Evolutionary conservation across 192 early-diverging fungal genomes (phyloP), one percentile per base, ranked within the genome.

Genomic region (Nowakowskiella sp.): DNA sequence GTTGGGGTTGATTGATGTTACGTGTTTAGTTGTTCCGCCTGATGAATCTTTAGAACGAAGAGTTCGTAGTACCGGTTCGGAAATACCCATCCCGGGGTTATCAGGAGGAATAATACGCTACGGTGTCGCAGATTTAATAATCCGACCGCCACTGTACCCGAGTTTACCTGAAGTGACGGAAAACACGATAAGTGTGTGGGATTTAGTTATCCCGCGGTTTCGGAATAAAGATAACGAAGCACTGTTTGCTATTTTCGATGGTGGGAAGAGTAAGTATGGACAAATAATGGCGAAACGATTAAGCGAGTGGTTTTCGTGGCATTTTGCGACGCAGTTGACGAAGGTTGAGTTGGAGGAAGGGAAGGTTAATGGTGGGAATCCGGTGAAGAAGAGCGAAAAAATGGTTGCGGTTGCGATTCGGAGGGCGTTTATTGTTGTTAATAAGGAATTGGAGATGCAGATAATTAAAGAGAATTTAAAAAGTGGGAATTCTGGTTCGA

Each of bases 1-100:
- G 30, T 67, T 94, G 33, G 91, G 91, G 8, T 63, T 94, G 21
- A 81, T 92, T 84, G 89, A 94, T 56, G 85, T 94, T n/a, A 94
- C 91, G 0, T 83, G 87, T 51, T 66, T 90, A 54, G 76, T 80
- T 8, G 67, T 83, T 3, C 79, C 83, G 2, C 91, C 91, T 0
- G 91, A 92, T 34, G 88, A 94, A 51, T 83, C 80, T 49, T 70
- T 79, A 23, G 77, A 90, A 27, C 69, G 90, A 4, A 84, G 91
- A 44, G 78, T 92, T 9, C 80, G 91, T 39, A 92, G 89, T 0
- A 89, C 90, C 3, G 72, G 74, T 31, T 87, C 86, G 10, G 84
- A 85, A 49, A 61, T 68, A 39, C 50, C 67, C 0, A 53, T 65
- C 48, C 81, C 89, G 19, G 86, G 89, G 53, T 77, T 76, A 24